phyloP scores from a whole-genome alignment of 768 basidiomycete genomes.

The Collybia sp. region DNA sequence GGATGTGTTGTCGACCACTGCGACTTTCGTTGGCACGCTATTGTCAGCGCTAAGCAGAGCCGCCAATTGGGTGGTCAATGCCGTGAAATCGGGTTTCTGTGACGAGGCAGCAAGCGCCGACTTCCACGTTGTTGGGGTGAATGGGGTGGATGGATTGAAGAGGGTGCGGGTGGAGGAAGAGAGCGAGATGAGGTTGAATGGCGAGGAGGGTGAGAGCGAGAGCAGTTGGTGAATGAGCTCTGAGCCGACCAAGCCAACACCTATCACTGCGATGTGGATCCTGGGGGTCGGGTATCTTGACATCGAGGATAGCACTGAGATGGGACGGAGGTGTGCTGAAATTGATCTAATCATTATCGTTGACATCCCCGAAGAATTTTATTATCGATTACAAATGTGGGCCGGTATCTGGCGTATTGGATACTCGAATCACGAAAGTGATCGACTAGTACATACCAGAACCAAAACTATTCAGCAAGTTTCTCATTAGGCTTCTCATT shows the following conservation, averaged over 20 bases:
- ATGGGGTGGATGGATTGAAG: constrained; percentile 41
- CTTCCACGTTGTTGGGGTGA: constrained; percentile 35
- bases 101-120: constrained; percentile 28
- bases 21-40: constrained; percentile 32
- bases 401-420: no score
- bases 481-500: no score
- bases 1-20: constrained; percentile 91
- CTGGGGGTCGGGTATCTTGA: constrained; percentile 9
- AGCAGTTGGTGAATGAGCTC: constrained; percentile 83
- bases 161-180: constrained; percentile 62
- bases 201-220: constrained; percentile 48
- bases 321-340: no score
- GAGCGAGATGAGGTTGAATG: constrained; percentile 64
- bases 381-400: no score
- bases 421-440: no score
- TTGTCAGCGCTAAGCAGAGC: constrained; percentile 37
- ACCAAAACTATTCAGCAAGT: no score
- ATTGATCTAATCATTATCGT: no score
- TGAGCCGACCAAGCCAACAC: constrained; percentile 89
- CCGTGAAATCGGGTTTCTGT: constrained; percentile 44
- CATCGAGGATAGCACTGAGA: constrained; percentile 1
- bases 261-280: constrained; percentile 73
- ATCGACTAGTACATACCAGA: no score
- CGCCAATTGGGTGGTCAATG: constrained; percentile 40
- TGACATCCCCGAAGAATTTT: no score